Conservation (phyloP, 306 rosid genomes). For the Prosopis cineraria region DNA sequence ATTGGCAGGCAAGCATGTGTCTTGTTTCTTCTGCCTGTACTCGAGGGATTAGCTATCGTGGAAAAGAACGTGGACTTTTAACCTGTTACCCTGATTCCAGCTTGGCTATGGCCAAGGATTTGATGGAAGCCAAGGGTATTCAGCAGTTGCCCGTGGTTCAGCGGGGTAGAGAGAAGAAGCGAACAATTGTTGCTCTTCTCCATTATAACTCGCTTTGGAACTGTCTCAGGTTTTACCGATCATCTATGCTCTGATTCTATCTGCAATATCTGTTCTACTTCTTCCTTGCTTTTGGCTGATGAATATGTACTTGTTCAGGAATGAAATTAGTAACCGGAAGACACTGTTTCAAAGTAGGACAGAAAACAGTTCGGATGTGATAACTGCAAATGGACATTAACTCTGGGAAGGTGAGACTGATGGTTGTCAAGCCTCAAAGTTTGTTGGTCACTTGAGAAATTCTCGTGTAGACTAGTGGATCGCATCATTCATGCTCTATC, state of each 20-base stretch:
- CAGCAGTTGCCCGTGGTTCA: conserved; percentile 93
- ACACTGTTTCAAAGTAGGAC: conserved; percentile 48
- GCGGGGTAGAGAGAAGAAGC: conserved; percentile 62
- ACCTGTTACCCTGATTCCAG: conserved; percentile 81
- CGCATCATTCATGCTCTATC: too few species aligned
- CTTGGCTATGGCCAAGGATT: conserved; percentile 85
- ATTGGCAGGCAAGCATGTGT: conserved; percentile 55
- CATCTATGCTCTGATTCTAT: conserved; percentile 27
- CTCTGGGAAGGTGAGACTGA: neutral
- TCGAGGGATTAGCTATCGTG: conserved; percentile 80
- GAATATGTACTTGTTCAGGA: conserved; percentile 55
- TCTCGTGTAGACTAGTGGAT: too few species aligned
- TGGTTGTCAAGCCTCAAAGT: conserved; percentile 4
- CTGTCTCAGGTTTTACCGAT: conserved; percentile 70
- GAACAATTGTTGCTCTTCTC: conserved; percentile 77
- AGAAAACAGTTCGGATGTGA: conserved; percentile 47
- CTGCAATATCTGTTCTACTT: neutral
- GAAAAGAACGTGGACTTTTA: conserved; percentile 75
- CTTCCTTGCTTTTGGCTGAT: conserved; percentile 2
- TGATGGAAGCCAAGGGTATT: conserved; percentile 94
- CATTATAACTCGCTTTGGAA: conserved; percentile 70
- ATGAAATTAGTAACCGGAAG: conserved; percentile 57
- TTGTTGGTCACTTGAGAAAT: too few species aligned
- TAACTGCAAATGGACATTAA: conserved; percentile 55
- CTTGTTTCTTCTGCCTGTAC: conserved; percentile 88